phyloP scores from a whole-genome alignment of 169 alveolate species.

The Eimeria necatrix region DNA sequence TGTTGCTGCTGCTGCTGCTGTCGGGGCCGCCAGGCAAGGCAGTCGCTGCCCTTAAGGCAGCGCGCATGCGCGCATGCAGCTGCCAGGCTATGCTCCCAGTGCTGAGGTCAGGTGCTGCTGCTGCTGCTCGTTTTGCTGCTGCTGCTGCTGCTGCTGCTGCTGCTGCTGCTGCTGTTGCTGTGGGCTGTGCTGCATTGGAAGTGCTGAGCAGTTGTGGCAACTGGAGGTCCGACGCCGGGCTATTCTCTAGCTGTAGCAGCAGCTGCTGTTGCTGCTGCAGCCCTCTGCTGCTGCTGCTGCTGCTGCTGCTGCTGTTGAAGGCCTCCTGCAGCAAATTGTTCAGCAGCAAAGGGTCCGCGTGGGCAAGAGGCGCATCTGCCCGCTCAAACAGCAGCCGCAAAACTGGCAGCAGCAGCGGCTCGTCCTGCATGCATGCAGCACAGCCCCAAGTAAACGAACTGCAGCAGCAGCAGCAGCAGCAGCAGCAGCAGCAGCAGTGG shows the following conservation, averaged over 20 bases:
- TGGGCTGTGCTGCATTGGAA: not conserved
- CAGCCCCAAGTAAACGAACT: not conserved
- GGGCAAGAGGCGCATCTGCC: conserved; percentile 69
- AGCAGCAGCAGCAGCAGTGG: not conserved
- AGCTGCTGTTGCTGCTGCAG: no score
- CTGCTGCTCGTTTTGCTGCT: conserved; percentile 27
- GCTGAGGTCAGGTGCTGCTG: no score
- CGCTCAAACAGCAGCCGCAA: conserved; percentile 41
- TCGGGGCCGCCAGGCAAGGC: not conserved
- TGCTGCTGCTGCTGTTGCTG: conserved; percentile 62
- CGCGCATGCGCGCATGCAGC: conserved; percentile 44
- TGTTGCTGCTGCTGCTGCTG: conserved; percentile 11
- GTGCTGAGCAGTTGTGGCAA: not conserved
- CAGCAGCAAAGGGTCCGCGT: conserved; percentile 68
- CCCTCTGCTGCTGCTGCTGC: no score
- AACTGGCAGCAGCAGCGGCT: conserved; percentile 54
- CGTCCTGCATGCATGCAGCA: conserved; percentile 21
- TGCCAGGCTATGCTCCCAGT: conserved; percentile 10
- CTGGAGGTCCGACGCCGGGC: not conserved
- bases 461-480: not conserved
- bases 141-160: conserved; percentile 1
- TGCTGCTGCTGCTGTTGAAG: conserved; percentile 53
- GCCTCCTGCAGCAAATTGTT: conserved; percentile 52
- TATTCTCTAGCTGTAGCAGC: not conserved
- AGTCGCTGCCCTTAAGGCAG: not conserved